These are phyloP conservation scores for Carex littledalei DNA, from an alignment of 176 grass and related monocot genomes.

Conservation along the genomic window DNA sequence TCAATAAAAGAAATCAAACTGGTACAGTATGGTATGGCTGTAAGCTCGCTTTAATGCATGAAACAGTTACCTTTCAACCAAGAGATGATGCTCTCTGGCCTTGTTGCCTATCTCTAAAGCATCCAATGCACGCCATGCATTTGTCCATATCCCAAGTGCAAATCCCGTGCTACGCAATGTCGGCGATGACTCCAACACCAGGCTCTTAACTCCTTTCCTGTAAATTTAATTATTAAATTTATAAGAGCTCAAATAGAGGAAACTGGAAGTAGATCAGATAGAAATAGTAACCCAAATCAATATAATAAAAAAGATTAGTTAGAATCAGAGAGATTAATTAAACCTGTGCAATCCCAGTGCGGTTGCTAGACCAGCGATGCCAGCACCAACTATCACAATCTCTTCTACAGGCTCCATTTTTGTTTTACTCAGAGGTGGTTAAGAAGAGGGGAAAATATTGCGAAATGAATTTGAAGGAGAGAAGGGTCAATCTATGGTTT, in stretches of 20 bases:
- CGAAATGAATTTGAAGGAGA: neutral
- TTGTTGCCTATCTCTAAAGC: conserved; percentile 52
- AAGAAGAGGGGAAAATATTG: neutral
- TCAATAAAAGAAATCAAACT: neutral
- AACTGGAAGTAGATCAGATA: neutral
- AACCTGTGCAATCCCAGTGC: conserved; percentile 62
- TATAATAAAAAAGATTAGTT: neutral
- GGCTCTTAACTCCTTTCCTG: conserved; percentile 59
- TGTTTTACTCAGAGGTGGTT: neutral
- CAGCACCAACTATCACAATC: conserved; percentile 59
- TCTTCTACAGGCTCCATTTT: conserved; percentile 27
- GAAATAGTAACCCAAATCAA: neutral
- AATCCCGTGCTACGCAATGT: conserved; percentile 55
- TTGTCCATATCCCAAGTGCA: conserved; percentile 42
- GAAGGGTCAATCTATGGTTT: neutral
- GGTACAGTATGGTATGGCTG: neutral
- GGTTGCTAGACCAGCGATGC: conserved; percentile 48
- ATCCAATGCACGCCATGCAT: conserved; percentile 61
- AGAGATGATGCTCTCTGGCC: conserved; percentile 46
- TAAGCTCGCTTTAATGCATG: neutral
- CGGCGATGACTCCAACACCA: conserved; percentile 70
- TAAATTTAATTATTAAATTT: neutral
- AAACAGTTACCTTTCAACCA: conserved; percentile 15
- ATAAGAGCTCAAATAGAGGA: neutral
- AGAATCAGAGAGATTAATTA: neutral